Percentiles rank a stretch among this genome's conserved stretches.
Evolutionary conservation across 2,329 filamentous ascomycete species (phyloP).

Genomic region (Claviceps arundinis): DNA sequence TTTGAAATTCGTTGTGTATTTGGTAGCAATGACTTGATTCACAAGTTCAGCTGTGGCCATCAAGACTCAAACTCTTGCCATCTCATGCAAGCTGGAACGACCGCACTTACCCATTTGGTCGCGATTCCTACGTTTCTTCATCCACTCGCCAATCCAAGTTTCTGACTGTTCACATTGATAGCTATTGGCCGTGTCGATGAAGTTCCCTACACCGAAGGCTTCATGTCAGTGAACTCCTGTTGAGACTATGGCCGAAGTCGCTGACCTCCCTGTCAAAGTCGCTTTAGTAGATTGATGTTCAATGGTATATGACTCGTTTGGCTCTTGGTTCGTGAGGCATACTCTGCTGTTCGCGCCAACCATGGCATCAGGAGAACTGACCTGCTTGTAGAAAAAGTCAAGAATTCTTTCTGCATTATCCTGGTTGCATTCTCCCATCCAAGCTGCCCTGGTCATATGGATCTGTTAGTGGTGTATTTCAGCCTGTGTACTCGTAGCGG

Average conservation of each 20-base stretch:
- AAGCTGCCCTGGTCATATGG: constrained; percentile 27
- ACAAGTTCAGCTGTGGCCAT: background rate
- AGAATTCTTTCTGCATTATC: constrained; percentile 48
- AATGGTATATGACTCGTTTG: background rate
- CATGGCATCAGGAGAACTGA: constrained; percentile 7
- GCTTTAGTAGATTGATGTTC: background rate
- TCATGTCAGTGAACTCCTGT: background rate
- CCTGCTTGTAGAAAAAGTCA: constrained; percentile 50
- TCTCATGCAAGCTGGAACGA: background rate
- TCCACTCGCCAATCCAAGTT: constrained; percentile 57
- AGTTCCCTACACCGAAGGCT: constrained; percentile 40
- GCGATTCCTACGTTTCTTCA: constrained; percentile 47
- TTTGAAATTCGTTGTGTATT: constrained; percentile 48
- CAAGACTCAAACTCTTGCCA: background rate
- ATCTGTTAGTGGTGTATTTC: background rate
- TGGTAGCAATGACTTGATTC: constrained; percentile 50
- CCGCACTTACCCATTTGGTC: constrained; percentile 42
- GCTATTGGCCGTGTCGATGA: constrained; percentile 59
- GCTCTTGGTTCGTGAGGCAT: background rate
- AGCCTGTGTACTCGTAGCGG: background rate
- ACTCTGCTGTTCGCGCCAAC: background rate
- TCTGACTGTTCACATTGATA: constrained; percentile 54
- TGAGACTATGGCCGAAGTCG: background rate
- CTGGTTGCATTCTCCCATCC: constrained; percentile 54
- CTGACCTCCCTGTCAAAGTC: constrained; percentile 14